Conservation (phyloP, 805 yeast species). For the Ogataea wickerhamii region DNA sequence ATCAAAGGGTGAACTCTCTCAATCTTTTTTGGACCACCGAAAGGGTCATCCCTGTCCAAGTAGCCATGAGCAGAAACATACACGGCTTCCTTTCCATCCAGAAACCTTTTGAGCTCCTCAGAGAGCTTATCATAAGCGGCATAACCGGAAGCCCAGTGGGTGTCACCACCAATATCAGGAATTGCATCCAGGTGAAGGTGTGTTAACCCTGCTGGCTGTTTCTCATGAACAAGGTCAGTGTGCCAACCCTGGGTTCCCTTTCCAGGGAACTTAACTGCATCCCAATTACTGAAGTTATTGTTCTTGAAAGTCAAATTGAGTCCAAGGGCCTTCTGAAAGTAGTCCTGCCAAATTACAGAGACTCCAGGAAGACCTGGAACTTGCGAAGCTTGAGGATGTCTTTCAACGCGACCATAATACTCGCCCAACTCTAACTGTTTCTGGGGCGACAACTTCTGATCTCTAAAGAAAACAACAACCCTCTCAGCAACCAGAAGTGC, state of each 20-base stretch:
- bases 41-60: constrained; percentile 38
- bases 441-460: constrained; percentile 42
- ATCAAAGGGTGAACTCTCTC: constrained; percentile 57
- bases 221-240: constrained; percentile 50
- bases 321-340: constrained; percentile 24
- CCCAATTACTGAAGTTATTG: constrained; percentile 18
- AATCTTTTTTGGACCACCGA: constrained; percentile 41
- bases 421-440: constrained; percentile 42
- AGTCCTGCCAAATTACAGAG: constrained; percentile 39
- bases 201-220: constrained; percentile 49
- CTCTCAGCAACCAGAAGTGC: constrained; percentile 45
- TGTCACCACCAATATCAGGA: constrained; percentile 51
- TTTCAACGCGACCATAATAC: constrained; percentile 43
- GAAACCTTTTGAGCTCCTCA: constrained; percentile 44
- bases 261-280: constrained; percentile 11
- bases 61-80: constrained; percentile 38
- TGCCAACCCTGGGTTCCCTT: constrained; percentile 40
- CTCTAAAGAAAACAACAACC: constrained; percentile 46
- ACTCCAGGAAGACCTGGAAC: constrained; percentile 35
- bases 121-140: constrained; percentile 54
- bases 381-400: constrained; percentile 34
- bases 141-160: constrained; percentile 50
- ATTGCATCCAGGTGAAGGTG: constrained; percentile 46
- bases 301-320: constrained; percentile 15
- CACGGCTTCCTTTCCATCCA: constrained; percentile 48